Evolutionary conservation across 139 green algal genomes (phyloP).

Genomic region (Chlamydomonas sp.): DNA sequence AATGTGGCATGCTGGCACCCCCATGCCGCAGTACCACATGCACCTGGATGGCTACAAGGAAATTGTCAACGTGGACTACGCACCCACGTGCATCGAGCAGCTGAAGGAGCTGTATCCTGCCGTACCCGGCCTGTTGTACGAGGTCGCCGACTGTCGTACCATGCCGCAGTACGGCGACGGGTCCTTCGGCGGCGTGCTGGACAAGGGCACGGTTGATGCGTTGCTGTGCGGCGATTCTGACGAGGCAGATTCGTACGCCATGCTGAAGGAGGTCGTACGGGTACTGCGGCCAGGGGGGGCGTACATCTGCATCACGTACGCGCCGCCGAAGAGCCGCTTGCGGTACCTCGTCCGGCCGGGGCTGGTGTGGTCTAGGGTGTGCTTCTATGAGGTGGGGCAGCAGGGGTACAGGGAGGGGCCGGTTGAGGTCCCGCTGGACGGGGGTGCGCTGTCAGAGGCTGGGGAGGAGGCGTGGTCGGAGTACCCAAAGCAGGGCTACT

Average conservation of each 20-base stretch:
- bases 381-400: constrained; percentile 60
- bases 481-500: constrained; percentile 32
- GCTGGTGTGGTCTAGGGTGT: constrained; percentile 38
- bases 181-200: constrained; percentile 30
- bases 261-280: constrained; percentile 52
- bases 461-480: neutral
- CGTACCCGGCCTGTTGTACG: constrained; percentile 32
- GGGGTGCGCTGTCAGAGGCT: neutral
- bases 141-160: constrained; percentile 19
- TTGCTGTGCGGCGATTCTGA: constrained; percentile 50
- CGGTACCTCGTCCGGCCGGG: constrained; percentile 29
- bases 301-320: constrained; percentile 55
- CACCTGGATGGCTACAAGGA: constrained; percentile 14
- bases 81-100: constrained; percentile 29
- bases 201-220: constrained; percentile 46
- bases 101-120: neutral
- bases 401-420: constrained; percentile 50
- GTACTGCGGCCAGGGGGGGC: constrained; percentile 49
- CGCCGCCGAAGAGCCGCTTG: constrained; percentile 23
- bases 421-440: neutral
- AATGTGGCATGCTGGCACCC: too few species aligned
- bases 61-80: constrained; percentile 42
- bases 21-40: neutral
- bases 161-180: constrained; percentile 32
- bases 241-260: constrained; percentile 20